Conservation (phyloP, 1,139 yeast genomes). For the Nakaseomyces nivariensis region DNA sequence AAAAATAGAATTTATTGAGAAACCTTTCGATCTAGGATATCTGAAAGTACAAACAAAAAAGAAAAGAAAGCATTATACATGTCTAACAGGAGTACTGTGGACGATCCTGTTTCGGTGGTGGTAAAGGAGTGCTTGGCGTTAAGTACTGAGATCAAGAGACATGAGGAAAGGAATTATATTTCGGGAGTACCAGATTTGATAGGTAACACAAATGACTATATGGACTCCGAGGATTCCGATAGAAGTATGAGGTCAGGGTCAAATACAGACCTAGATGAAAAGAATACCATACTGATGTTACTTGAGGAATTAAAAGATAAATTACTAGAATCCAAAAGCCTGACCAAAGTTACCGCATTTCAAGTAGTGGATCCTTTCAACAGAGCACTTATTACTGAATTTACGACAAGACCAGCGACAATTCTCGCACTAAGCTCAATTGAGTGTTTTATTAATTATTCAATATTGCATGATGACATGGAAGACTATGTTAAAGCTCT, state of each 20-base stretch:
- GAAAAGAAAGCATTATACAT: too few species aligned
- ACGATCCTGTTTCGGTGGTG: constrained; percentile 39
- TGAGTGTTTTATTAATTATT: constrained; percentile 55
- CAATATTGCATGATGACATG: constrained; percentile 36
- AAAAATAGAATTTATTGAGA: too few species aligned
- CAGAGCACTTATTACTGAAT: background rate
- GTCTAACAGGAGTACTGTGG: background rate
- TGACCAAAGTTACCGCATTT: background rate
- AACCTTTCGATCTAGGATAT: too few species aligned
- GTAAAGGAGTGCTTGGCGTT: constrained; percentile 50
- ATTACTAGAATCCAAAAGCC: background rate
- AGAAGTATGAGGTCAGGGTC: background rate
- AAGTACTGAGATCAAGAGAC: constrained; percentile 48
- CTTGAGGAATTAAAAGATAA: background rate
- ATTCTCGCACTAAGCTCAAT: constrained; percentile 67
- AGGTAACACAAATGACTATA: background rate
- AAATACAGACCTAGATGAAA: background rate
- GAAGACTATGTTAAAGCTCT: constrained; percentile 37
- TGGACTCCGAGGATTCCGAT: background rate
- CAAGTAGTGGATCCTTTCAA: background rate
- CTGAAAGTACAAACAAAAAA: too few species aligned
- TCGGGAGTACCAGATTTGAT: constrained; percentile 1
- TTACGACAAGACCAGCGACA: constrained; percentile 25
- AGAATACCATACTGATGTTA: background rate
- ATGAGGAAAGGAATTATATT: constrained; percentile 1